Evolutionary conservation across 2,329 filamentous ascomycete genomes (phyloP).

Genomic region (Dendryphion nanum): DNA sequence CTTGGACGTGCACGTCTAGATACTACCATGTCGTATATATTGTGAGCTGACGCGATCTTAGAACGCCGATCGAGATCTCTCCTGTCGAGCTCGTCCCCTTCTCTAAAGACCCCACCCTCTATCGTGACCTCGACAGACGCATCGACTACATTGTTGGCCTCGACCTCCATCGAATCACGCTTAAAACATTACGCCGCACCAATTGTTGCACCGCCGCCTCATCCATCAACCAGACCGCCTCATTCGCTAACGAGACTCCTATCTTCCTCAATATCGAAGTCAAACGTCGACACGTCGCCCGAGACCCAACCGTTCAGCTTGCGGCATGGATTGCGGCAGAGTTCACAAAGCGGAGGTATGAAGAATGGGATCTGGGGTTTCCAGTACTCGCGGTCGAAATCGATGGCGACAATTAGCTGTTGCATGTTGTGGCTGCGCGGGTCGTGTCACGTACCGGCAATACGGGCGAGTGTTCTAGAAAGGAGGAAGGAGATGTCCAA

Average conservation of each 20-base stretch:
- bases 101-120: conserved; percentile 11
- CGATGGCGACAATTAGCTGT: conserved; percentile 9
- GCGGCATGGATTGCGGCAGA: conserved; percentile 18
- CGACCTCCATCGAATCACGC: conserved; percentile 8
- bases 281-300: conserved; percentile 10
- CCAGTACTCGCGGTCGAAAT: conserved; percentile 14
- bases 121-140: conserved; percentile 11
- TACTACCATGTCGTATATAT: too few species aligned
- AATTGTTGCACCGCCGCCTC: conserved; percentile 7
- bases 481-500: conserved; percentile 4
- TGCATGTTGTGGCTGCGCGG: conserved; percentile 8
- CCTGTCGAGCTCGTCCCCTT: conserved; percentile 8
- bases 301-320: conserved; percentile 12
- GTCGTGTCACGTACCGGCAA: too few species aligned
- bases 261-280: conserved; percentile 14
- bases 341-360: conserved; percentile 13
- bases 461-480: conserved; percentile 4
- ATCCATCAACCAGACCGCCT: conserved; percentile 11
- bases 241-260: conserved; percentile 13
- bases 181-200: conserved; percentile 7
- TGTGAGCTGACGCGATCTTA: neutral
- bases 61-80: neutral
- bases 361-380: conserved; percentile 11
- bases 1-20: conserved; percentile 9
- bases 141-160: conserved; percentile 13